Base-by-base conservation (phyloP, 768 basidiomycete species). In the Psilocybe azurescens region DNA sequence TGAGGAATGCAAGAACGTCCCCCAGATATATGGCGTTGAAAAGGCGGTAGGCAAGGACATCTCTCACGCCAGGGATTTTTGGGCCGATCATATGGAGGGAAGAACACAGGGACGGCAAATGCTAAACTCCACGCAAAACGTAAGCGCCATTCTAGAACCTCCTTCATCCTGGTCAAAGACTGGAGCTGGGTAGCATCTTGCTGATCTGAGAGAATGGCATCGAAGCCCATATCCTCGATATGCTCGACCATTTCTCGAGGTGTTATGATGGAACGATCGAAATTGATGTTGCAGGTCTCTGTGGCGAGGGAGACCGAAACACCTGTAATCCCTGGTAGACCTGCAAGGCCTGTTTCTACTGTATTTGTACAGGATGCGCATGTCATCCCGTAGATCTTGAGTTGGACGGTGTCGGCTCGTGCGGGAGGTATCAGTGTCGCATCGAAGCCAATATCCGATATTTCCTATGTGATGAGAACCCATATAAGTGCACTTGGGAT, bases 81-180 rank as follows among this genome's bases (percentile, higher is more conserved):
- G 87, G 89, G 33, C 86, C 85, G 55, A 98, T 72, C 96, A 99
- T 99, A 62, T 85, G 82, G 57, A 99, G 78, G 78, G 73, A 97
- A 86, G 78, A 99, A 98, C 44, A 96, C 95, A n/a, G 97, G 97
- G 0, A 96, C 64, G 54, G 95, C 95, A 70, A 99, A 97, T 8
- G 78, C 68, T 30, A 90, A 65, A 72, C 89, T 86, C 81, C 88
- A 88, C 38, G 86, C 72, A 78, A 99, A 89, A 24, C 94, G 89
- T 18, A 75, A 75, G 48, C 86, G 81, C 97, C 97, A 99, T 70
- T 96, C 91, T 65, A 91, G 83, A 46, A 98, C 90, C 74, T 99
- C 97, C 75, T 94, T 95, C 32, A 90, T 90, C 9, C 93, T 88
- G 3, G 89, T 90, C 58, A 97, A 88, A 0, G 94, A 95, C 56